Percentiles rank a stretch among this genome's conserved stretches.
Conservation (phyloP, 768 basidiomycete genomes). For the Cytidiella melzeri region DNA sequence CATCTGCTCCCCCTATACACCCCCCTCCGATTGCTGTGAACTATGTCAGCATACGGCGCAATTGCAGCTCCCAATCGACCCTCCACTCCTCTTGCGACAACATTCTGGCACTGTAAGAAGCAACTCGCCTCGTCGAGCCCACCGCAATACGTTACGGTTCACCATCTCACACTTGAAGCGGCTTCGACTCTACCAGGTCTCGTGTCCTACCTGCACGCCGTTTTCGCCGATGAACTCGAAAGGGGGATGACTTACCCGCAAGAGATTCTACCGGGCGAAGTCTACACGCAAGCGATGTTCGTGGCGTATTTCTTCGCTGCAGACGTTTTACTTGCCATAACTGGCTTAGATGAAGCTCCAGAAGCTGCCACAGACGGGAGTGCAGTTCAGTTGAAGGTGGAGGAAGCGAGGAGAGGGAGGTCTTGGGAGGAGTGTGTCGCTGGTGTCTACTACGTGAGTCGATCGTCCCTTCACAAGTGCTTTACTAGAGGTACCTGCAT, state of each 20-base stretch:
- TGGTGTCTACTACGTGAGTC: conserved; percentile 68
- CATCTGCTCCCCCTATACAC: no score
- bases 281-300: conserved; percentile 46
- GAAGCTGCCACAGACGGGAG: conserved; percentile 20
- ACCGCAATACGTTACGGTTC: conserved; percentile 23
- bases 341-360: conserved; percentile 15
- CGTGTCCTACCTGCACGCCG: conserved; percentile 48
- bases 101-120: conserved; percentile 37
- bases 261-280: conserved; percentile 46
- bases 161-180: conserved; percentile 30
- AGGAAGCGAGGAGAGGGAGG: conserved; percentile 41
- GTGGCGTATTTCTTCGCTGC: conserved; percentile 71
- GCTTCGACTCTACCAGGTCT: conserved; percentile 39
- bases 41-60: conserved; percentile 72
- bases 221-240: conserved; percentile 72
- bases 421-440: conserved; percentile 66
- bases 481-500: conserved; percentile 2
- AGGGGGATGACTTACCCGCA: conserved; percentile 84
- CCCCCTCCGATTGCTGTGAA: no score
- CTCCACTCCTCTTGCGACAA: conserved; percentile 36
- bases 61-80: conserved; percentile 32
- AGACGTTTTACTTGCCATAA: conserved; percentile 68
- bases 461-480: conserved; percentile 21
- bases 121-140: conserved; percentile 12
- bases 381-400: conserved; percentile 29